Percentiles rank a stretch among this genome's conserved stretches.
Conservation (phyloP, 169 alveolate genomes). For the Toxoplasma gondii region DNA sequence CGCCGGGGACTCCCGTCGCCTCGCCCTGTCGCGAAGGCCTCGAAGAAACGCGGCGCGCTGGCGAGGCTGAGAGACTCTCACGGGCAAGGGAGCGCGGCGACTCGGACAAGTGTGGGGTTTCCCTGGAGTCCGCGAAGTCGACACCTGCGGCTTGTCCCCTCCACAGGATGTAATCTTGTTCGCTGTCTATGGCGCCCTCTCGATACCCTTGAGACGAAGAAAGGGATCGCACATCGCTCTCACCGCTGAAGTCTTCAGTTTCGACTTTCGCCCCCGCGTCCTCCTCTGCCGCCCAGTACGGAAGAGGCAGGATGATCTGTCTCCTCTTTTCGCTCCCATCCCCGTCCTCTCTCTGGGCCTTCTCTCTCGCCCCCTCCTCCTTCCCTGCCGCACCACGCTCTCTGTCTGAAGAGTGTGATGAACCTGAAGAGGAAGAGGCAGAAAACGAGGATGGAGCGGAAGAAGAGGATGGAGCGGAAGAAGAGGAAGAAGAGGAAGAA, state of each 20-base stretch:
- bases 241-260: background rate
- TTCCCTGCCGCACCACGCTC: background rate
- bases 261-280: background rate
- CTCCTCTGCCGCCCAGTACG: background rate
- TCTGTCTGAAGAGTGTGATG: background rate
- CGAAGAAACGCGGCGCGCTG: background rate
- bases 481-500: background rate
- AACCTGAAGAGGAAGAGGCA: background rate
- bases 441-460: background rate
- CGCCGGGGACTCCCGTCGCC: background rate
- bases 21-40: background rate
- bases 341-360: background rate
- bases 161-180: background rate
- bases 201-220: too few relatives aligned
- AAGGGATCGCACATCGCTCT: too few relatives aligned
- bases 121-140: too few relatives aligned
- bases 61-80: background rate
- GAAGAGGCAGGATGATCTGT: background rate
- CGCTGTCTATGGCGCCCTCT: background rate
- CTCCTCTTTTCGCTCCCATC: background rate
- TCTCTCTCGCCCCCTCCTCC: background rate
- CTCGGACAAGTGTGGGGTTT: background rate
- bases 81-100: background rate
- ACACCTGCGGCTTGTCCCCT: background rate
- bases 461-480: background rate